phyloP scores from a whole-genome alignment of 495 filamentous ascomycete genomes.

The Aspergillus baeticus region DNA sequence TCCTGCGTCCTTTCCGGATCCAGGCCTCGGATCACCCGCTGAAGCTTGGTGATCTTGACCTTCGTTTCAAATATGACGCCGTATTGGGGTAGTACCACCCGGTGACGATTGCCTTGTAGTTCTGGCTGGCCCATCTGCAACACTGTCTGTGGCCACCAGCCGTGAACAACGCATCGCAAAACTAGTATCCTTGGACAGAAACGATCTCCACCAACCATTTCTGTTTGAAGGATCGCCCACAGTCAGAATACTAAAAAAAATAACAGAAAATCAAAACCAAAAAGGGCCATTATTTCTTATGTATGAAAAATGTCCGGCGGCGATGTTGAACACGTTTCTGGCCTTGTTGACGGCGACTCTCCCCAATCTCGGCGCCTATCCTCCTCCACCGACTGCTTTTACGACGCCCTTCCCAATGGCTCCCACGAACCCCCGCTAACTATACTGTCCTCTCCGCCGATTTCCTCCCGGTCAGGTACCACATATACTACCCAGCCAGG shows the following conservation, averaged over 20 bases:
- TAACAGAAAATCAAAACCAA: conserved; percentile 3
- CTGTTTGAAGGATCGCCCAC: conserved; percentile 16
- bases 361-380: conserved; percentile 39
- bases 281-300: conserved; percentile 23
- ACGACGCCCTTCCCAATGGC: conserved; percentile 19
- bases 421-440: conserved; percentile 17
- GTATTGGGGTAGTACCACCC: conserved; percentile 40
- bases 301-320: conserved; percentile 51
- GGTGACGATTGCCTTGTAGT: conserved; percentile 44
- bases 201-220: conserved; percentile 31
- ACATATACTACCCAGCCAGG: conserved; percentile 27
- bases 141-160: conserved; percentile 40
- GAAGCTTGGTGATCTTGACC: conserved; percentile 18
- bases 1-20: conserved; percentile 8
- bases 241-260: conserved; percentile 4
- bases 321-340: conserved; percentile 42
- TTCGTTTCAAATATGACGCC: conserved; percentile 38
- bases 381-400: conserved; percentile 33
- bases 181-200: conserved; percentile 32
- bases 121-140: conserved; percentile 37
- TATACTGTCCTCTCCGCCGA: conserved; percentile 24
- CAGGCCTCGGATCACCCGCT: conserved; percentile 15
- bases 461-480: conserved; percentile 25
- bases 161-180: conserved; percentile 47
- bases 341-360: conserved; percentile 33